These are phyloP conservation scores for Melastoma malabathricum DNA, from an alignment of 345 rosid genomes.

Conservation along the genomic window DNA sequence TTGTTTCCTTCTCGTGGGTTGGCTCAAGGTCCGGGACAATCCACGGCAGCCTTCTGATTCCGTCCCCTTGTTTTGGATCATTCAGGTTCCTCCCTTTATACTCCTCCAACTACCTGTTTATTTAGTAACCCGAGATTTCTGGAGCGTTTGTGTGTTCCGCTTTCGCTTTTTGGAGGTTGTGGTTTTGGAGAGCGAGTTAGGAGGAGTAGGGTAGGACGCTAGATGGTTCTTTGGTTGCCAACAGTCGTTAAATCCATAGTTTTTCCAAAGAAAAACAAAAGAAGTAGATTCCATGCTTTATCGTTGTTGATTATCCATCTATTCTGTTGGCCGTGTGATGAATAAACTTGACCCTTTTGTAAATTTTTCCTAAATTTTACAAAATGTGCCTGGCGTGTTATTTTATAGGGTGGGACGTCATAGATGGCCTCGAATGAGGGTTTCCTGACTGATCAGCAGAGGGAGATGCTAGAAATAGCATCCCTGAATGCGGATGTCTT, in stretches of 20 bases:
- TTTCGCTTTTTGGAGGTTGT: neutral
- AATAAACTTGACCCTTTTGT: neutral
- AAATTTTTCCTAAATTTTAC: neutral
- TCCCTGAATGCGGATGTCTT: slow-evolving; percentile 36
- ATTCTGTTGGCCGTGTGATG: neutral
- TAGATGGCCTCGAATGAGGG: slow-evolving; percentile 78
- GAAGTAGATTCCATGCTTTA: neutral
- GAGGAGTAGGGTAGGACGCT: too few relatives aligned
- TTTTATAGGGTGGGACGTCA: slow-evolving; percentile 7
- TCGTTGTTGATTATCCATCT: neutral
- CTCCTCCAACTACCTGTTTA: neutral
- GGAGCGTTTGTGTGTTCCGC: neutral
- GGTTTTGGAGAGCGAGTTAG: too few relatives aligned
- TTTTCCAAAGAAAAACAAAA: too few relatives aligned
- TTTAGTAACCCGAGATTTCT: too few relatives aligned
- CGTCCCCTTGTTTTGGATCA: slow-evolving; percentile 10
- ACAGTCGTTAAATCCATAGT: too few relatives aligned
- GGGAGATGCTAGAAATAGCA: slow-evolving; percentile 70
- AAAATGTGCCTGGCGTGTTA: slow-evolving; percentile 3
- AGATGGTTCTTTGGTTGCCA: too few relatives aligned
- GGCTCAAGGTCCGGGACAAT: slow-evolving; percentile 98
- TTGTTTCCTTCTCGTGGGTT: slow-evolving; percentile 29
- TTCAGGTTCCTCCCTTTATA: slow-evolving; percentile 8
- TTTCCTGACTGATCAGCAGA: slow-evolving; percentile 66
- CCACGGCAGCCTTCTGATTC: slow-evolving; percentile 43